Base-by-base conservation (phyloP, 805 yeast species). In the Kodamaea hsintzibuensis region DNA sequence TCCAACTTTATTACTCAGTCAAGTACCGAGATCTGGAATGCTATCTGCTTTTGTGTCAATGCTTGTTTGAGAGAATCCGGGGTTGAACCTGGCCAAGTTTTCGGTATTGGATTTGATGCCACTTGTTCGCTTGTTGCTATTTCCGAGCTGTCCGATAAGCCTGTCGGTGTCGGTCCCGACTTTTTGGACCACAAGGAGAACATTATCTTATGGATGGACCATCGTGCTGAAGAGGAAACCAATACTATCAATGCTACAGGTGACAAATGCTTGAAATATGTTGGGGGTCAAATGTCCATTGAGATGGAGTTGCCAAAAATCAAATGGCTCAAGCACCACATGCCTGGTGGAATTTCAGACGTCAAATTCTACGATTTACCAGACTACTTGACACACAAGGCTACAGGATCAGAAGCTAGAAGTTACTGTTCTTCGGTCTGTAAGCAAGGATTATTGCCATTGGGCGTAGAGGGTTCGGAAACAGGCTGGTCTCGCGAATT, bases 291-390 rank as follows among this genome's bases (percentile, higher is more conserved):
- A 63, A 93, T 95, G 98, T 91, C 98, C 49, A 88, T 95, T 64
- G 99, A 93, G 71, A 95, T 95, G 98, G 98, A 95, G 68, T 79
- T 95, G 60, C 99, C 99, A 57, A 95, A 95, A 73, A 91, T 91
- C 74, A 89, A 89, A 74, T 95, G 99, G 99, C 80, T 95, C 65
- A 93, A 93, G 69, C 86, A 88, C 69, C 79, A 95, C 70, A 73
- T 91, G 76, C 89, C 96, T 3, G 73, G 74, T 35, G 80, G 80
- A 5, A 72, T 76, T 54, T 82, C 77, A 13, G 71, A 72, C 52
- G 82, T 88, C 62, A 88, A 90, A 73, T 95, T 95, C 71, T 93
- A 91, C 68, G 99, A 95, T 70, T 80, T 95, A 60, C 89, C 96
- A 3, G 99, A 95, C 70, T 95, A 77, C 69, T 79, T 95, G 65